Evolutionary conservation across 2,329 filamentous ascomycete genomes (phyloP), one percentile per base, ranked within the genome.

Genomic region (Aspergillus fructus): DNA sequence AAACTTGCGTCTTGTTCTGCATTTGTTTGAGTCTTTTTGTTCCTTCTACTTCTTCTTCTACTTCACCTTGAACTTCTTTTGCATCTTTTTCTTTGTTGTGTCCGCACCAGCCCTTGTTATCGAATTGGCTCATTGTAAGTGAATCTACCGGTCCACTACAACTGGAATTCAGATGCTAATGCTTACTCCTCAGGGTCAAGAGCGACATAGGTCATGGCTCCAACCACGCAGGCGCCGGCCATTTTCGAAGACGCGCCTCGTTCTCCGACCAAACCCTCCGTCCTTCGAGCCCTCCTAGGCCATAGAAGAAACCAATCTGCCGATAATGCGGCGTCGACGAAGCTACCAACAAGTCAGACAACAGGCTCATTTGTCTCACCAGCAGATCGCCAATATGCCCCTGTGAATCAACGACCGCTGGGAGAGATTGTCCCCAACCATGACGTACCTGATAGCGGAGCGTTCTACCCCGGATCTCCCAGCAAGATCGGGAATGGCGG

Each of bases 201-300:
- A 30, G 41, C n/a, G 62, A 59, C 55, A 69, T 62, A 63, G 58
- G 62, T 65, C 57, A 76, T 76, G 73, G 66, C 72, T 54, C 62
- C 68, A 48, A 68, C 53, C 61, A 63, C 66, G 43, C 62, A 70
- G 55, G 62, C 63, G 52, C 68, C 70, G 12, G 61, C 66, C 51
- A 75, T 74, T 56, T 76, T 76, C 62, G 72, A 75, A 49, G 73
- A 76, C 62, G 67, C 71, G 49, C 68, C 66, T 58, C 69, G 68
- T 55, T 59, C 64, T 17, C 68, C 69, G 11, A 66, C 69, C 41
- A 76, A 71, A 56, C 73, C 81, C 8, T 79, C 78, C 39, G 75
- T 80, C 43, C 73, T 86, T 59, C 81, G 79, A 66, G 81, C 82
- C 19, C 78, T 85, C 55, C 79, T 85, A 68, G 69, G 71, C 56